These are phyloP conservation scores for Arachis stenosperma DNA, from an alignment of 306 rosid species.

Conservation along the genomic window DNA sequence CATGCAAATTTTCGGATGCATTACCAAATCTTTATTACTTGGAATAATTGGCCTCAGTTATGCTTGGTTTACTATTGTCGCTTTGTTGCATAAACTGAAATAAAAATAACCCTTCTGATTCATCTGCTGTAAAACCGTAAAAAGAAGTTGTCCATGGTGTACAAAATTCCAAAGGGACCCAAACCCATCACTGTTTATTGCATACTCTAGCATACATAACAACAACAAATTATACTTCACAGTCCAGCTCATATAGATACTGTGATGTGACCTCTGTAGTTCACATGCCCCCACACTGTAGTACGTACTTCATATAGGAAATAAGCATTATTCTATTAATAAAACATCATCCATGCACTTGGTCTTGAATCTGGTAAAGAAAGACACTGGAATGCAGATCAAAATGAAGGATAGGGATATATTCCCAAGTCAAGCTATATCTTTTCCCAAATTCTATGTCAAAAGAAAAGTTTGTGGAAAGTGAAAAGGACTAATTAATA, in stretches of 20 bases:
- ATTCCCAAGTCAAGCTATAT: conserved; percentile 38
- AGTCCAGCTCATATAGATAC: conserved; percentile 45
- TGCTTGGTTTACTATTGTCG: conserved; percentile 36
- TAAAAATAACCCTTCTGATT: conserved; percentile 19
- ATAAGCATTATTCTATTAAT: conserved; percentile 35
- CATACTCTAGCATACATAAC: conserved; percentile 40
- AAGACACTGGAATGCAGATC: conserved; percentile 20
- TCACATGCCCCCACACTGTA: conserved; percentile 49
- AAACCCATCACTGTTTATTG: conserved; percentile 40
- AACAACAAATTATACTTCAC: conserved; percentile 39
- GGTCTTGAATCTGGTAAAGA: conserved; percentile 35
- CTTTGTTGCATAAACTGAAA: conserved; percentile 23
- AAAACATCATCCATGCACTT: conserved; percentile 26
- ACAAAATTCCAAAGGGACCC: conserved; percentile 47
- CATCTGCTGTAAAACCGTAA: conserved; percentile 42
- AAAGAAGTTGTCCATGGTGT: conserved; percentile 36
- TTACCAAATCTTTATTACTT: conserved; percentile 26
- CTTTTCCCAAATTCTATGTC: conserved; percentile 25
- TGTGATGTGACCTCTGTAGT: conserved; percentile 45
- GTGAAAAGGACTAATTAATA: background rate
- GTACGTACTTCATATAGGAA: conserved; percentile 31
- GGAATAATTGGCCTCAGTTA: conserved; percentile 31
- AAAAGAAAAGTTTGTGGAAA: conserved; percentile 28
- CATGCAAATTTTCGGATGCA: conserved; percentile 35
- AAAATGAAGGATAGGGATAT: conserved; percentile 28